Evolutionary conservation across 495 filamentous ascomycete genomes (phyloP).

Genomic region (Hamigera avellanea): DNA sequence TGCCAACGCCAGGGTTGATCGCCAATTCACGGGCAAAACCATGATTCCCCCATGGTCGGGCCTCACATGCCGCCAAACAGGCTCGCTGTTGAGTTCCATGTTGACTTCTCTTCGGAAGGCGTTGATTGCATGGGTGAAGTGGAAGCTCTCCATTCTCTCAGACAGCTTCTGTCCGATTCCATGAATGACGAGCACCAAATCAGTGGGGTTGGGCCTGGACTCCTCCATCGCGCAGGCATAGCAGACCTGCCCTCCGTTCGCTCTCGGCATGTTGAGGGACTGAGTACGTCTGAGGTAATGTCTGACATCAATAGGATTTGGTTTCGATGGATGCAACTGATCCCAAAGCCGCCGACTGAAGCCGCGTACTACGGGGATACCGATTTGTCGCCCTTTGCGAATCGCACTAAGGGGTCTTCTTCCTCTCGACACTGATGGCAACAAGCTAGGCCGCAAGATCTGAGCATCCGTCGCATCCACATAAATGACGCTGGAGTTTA

Average conservation of each 20-base stretch:
- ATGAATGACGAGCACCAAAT: constrained; percentile 82
- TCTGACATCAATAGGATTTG: constrained; percentile 31
- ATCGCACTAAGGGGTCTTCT: constrained; percentile 73
- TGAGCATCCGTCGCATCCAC: constrained; percentile 64
- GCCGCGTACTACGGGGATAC: constrained; percentile 76
- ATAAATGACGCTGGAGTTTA: constrained; percentile 70
- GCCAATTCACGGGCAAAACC: constrained; percentile 81
- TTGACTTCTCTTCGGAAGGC: constrained; percentile 79
- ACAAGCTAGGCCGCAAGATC: constrained; percentile 64
- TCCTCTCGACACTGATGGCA: constrained; percentile 70
- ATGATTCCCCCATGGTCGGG: constrained; percentile 60
- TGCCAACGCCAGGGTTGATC: constrained; percentile 73
- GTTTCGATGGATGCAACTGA: constrained; percentile 54
- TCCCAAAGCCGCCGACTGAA: constrained; percentile 73
- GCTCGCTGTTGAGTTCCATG: constrained; percentile 63
- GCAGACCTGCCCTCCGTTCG: constrained; percentile 28
- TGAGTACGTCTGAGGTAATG: constrained; percentile 35
- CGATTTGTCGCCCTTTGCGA: constrained; percentile 68
- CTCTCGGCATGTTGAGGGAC: constrained; percentile 13
- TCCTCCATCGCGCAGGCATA: constrained; percentile 44
- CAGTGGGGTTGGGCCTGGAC: constrained; percentile 63
- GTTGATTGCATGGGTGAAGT: constrained; percentile 94
- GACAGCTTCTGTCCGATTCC: constrained; percentile 97
- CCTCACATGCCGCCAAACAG: constrained; percentile 62
- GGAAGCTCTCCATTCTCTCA: constrained; percentile 87